Base-by-base conservation (phyloP, 768 basidiomycete species). In the Trametes punicea region DNA sequence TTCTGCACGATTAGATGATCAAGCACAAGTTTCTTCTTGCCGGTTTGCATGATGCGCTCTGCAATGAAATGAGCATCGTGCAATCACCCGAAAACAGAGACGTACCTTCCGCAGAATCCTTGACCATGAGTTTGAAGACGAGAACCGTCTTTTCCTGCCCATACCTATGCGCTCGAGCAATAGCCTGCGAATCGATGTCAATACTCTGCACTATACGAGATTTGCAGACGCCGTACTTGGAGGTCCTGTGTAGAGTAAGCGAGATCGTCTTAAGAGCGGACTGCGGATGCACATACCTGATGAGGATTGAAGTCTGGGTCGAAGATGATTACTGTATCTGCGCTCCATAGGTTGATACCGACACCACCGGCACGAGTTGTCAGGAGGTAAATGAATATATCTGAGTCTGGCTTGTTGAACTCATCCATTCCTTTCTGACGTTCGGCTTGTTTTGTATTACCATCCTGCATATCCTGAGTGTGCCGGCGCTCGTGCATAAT, bases 261-360 rank as follows among this genome's bases (percentile, higher is more conserved):
- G 47, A 11, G 11, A 30, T 39, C 6, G 2, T 30, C 23, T 15
- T 15, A 13, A 16, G 3, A 36, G n/a, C n/a, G n/a, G 27, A 18
- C 15, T 25, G 36, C 25, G 36, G 27, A 33, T 46, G 27, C 34
- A 69, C 79, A 25, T 44, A 87, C 88, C 78, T 89, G 89, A 72
- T 97, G 93, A n/a, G 96, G 96, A 66, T 99, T 99, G 71, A 94
- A 99, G 74, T 99, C 97, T 0, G 94, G 93, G 67, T 99, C 96
- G 63, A 87, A 91, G 51, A 93, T 86, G 40, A 93, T 88, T 26
- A 95, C 93, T 0, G 94, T 96, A 69, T 98, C 96, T 18, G 96
- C 95, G 7, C 85, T 90, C 75, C 88, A 81, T 59, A 82, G 81
- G 68, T 98, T 98, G 69, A 98, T 89, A 49, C 91, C 92, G 50